Percentiles rank a stretch among this genome's conserved stretches.
These are phyloP conservation scores for Miscanthus lutarioriparius DNA, from an alignment of 176 grass and related monocot genomes.

Conservation along the genomic window DNA sequence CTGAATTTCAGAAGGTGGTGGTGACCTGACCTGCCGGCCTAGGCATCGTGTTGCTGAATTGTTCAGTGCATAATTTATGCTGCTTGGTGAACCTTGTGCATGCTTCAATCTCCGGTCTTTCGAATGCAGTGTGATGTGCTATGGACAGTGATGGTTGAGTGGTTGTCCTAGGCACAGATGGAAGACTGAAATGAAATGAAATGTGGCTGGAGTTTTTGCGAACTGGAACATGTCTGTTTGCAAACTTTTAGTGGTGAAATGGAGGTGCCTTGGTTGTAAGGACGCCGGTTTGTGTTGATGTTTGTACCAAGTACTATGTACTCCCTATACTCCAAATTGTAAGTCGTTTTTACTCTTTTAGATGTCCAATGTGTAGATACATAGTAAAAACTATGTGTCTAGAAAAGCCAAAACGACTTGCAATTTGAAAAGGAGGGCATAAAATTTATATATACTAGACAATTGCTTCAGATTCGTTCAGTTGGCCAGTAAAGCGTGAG, in stretches of 20 bases:
- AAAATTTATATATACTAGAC: background rate
- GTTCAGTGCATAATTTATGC: background rate
- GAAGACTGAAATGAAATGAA: background rate
- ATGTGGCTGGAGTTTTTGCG: background rate
- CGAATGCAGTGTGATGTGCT: background rate
- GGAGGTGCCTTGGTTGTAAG: background rate
- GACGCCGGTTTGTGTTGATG: background rate
- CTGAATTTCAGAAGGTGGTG: background rate
- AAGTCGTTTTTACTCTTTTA: background rate
- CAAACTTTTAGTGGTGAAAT: background rate
- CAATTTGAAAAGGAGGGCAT: background rate
- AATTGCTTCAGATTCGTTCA: background rate
- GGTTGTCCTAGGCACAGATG: background rate
- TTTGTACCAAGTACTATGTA: background rate
- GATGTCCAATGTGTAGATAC: no score
- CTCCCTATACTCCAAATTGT: background rate
- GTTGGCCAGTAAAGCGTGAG: background rate
- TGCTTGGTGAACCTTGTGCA: background rate
- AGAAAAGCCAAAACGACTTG: background rate
- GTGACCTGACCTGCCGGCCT: background rate
- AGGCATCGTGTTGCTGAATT: background rate
- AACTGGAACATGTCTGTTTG: background rate
- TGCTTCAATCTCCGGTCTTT: background rate
- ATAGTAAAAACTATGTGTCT: background rate
- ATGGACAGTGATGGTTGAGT: background rate